phyloP scores from a whole-genome alignment of 345 rosid genomes.

The Murraya paniculata region DNA sequence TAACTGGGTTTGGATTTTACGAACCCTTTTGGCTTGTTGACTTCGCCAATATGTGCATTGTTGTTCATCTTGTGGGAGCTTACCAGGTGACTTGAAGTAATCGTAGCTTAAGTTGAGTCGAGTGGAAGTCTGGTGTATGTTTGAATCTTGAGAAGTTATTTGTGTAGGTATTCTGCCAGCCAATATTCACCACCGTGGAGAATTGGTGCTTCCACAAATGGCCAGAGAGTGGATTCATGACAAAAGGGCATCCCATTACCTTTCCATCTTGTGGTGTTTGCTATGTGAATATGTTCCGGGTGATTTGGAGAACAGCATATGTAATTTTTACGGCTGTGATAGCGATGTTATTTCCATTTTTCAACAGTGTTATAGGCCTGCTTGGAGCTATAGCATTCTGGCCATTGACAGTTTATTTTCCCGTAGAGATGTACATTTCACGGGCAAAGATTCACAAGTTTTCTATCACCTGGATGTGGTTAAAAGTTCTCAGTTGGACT shows the following conservation, averaged over 20 bases:
- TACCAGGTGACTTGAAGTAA: conserved; percentile 55
- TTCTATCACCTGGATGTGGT: conserved; percentile 60
- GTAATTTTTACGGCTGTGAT: conserved; percentile 52
- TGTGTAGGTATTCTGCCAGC: conserved; percentile 70
- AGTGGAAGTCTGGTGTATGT: neutral
- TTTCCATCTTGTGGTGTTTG: conserved; percentile 42
- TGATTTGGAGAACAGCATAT: conserved; percentile 72
- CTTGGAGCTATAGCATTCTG: conserved; percentile 74
- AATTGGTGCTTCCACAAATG: conserved; percentile 35
- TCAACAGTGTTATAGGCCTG: conserved; percentile 76
- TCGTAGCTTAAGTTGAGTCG: neutral
- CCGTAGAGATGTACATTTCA: conserved; percentile 73
- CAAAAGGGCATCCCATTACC: conserved; percentile 29
- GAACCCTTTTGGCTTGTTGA: conserved; percentile 88
- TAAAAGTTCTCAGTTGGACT: conserved; percentile 46
- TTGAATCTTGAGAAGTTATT: neutral
- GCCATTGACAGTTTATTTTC: conserved; percentile 85
- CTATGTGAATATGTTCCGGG: conserved; percentile 49
- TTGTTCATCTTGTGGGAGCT: conserved; percentile 74
- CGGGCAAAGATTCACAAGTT: conserved; percentile 42
- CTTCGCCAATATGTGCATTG: conserved; percentile 75
- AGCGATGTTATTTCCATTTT: conserved; percentile 86
- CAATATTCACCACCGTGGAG: conserved; percentile 61
- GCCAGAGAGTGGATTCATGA: conserved; percentile 61
- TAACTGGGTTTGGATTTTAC: conserved; percentile 83